These are phyloP conservation scores for Candida multigemmis DNA, from an alignment of 805 yeast genomes.

Conservation along the genomic window DNA sequence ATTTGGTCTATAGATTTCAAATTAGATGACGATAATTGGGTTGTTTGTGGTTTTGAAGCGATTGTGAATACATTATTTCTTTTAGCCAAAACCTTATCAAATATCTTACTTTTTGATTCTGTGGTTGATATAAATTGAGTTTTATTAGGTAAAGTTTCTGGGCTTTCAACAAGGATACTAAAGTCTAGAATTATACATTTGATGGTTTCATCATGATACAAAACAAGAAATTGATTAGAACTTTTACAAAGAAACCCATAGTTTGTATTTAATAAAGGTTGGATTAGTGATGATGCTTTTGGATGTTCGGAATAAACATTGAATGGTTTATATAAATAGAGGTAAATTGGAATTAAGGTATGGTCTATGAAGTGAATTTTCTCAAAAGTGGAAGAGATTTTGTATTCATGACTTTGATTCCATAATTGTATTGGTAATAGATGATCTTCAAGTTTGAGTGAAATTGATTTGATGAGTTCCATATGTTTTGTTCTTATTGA, in stretches of 20 bases:
- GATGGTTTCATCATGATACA: slow-evolving; percentile 2
- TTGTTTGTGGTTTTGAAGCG: slow-evolving; percentile 4
- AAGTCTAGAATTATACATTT: slow-evolving; percentile 5
- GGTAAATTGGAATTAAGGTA: too few relatives aligned
- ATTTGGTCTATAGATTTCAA: slow-evolving; percentile 19
- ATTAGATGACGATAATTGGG: slow-evolving; percentile 8
- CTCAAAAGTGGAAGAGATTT: too few relatives aligned
- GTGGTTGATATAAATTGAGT: not conserved
- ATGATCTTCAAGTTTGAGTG: too few relatives aligned
- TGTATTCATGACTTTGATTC: too few relatives aligned
- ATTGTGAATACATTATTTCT: slow-evolving; percentile 10
- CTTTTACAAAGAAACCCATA: not conserved
- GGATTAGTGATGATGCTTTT: too few relatives aligned
- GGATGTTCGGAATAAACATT: too few relatives aligned
- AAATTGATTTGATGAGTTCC: too few relatives aligned
- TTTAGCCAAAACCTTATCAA: slow-evolving; percentile 29
- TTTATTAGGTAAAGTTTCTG: not conserved
- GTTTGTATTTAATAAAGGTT: too few relatives aligned
- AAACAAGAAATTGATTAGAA: not conserved
- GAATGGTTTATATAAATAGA: too few relatives aligned
- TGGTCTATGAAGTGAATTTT: too few relatives aligned
- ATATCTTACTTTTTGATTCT: slow-evolving; percentile 8
- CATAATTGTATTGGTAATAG: too few relatives aligned
- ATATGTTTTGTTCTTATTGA: too few relatives aligned
- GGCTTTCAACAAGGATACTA: slow-evolving; percentile 1